Evolutionary conservation across 345 rosid species (phyloP).

Genomic region (Pistacia integerrima): DNA sequence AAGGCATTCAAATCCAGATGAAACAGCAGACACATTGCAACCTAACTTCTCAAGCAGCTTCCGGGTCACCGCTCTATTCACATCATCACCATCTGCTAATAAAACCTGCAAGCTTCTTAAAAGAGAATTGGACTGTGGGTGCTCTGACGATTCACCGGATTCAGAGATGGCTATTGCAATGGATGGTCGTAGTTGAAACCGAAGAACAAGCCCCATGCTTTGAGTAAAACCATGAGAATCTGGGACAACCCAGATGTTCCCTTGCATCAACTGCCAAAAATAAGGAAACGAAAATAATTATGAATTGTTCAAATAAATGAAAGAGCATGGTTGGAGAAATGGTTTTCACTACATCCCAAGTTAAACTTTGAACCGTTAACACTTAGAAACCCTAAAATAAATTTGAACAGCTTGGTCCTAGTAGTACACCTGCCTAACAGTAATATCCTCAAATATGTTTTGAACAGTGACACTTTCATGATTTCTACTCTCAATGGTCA

Average conservation of each 20-base stretch:
- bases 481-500: not conserved
- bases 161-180: constrained; percentile 42
- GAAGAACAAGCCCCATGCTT: constrained; percentile 74
- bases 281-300: not conserved
- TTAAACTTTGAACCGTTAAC: not conserved
- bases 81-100: constrained; percentile 69
- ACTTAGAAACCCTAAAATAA: not conserved
- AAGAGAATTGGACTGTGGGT: constrained; percentile 54
- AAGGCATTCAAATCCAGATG: constrained; percentile 82
- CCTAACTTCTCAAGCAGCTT: constrained; percentile 87
- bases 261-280: constrained; percentile 76
- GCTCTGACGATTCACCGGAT: constrained; percentile 52
- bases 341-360: not conserved
- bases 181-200: constrained; percentile 61
- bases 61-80: constrained; percentile 74
- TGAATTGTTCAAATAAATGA: not conserved
- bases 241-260: constrained; percentile 72
- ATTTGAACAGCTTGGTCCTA: not conserved
- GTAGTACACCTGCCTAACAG: not conserved
- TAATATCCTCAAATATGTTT: not conserved
- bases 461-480: not conserved
- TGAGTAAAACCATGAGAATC: constrained; percentile 57
- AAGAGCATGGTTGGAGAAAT: not conserved
- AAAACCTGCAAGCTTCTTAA: constrained; percentile 74
- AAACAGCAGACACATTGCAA: constrained; percentile 64